These are phyloP conservation scores for Noccaea bulbosa DNA, from an alignment of 345 rosid genomes.

Conservation along the genomic window DNA sequence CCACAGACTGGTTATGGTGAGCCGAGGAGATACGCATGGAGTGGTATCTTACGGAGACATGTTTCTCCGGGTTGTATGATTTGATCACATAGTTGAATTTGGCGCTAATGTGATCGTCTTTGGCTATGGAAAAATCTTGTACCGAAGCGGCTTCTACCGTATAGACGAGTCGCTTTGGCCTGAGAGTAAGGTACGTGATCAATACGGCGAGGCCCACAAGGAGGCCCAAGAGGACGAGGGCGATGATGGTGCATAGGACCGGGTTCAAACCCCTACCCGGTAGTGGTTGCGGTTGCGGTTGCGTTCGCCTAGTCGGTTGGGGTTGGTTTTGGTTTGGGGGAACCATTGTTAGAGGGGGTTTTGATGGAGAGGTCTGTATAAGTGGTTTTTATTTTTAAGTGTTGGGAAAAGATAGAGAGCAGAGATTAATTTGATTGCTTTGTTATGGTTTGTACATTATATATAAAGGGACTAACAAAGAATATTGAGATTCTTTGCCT, in stretches of 20 bases:
- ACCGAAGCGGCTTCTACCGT: constrained; percentile 63
- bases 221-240: constrained; percentile 40
- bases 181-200: constrained; percentile 67
- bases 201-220: constrained; percentile 61
- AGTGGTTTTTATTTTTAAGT: constrained; percentile 5
- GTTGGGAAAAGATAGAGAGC: constrained; percentile 14
- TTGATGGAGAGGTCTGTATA: neutral
- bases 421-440: constrained; percentile 28
- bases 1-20: constrained; percentile 64
- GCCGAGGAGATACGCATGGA: constrained; percentile 54
- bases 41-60: constrained; percentile 66
- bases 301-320: constrained; percentile 39
- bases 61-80: constrained; percentile 67
- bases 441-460: constrained; percentile 36
- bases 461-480: constrained; percentile 14
- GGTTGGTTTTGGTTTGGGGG: constrained; percentile 22
- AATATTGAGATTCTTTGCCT: constrained; percentile 44
- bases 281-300: constrained; percentile 37
- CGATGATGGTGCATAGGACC: constrained; percentile 38
- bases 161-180: constrained; percentile 61
- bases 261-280: constrained; percentile 39
- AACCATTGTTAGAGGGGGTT: constrained; percentile 30
- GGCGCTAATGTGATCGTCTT: constrained; percentile 63
- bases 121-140: constrained; percentile 51
- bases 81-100: constrained; percentile 57